Percentiles rank a stretch among this genome's conserved stretches.
phyloP scores from a whole-genome alignment of 1,284 basidiomycete species.

The Inonotus obliquus region DNA sequence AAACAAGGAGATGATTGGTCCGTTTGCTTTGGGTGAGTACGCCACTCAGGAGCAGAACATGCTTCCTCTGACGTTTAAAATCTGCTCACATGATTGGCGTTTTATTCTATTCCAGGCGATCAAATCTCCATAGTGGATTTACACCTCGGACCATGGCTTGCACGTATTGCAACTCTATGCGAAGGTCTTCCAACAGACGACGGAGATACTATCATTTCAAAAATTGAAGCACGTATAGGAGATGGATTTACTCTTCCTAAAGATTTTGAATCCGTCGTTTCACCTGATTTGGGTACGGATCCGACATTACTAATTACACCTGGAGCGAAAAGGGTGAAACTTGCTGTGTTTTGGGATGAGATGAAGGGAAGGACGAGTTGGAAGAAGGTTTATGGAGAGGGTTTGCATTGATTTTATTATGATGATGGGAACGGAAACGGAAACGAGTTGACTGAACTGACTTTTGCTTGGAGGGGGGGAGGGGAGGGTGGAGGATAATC shows the following conservation, averaged over 20 bases:
- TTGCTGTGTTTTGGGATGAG: conserved; percentile 64
- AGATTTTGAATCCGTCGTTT: conserved; percentile 29
- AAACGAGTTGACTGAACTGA: no score
- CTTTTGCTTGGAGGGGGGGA: no score
- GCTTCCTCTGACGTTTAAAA: not conserved
- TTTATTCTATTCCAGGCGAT: conserved; percentile 43
- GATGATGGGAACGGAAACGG: no score
- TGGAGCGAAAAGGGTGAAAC: conserved; percentile 36
- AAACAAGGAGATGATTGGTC: conserved; percentile 63
- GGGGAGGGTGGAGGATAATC: not conserved
- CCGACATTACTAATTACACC: conserved; percentile 13
- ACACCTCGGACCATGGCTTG: conserved; percentile 76
- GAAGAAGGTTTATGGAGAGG: conserved; percentile 56
- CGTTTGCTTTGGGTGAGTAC: conserved; percentile 61
- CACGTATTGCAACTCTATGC: conserved; percentile 53
- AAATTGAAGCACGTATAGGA: conserved; percentile 49
- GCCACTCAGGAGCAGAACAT: not conserved
- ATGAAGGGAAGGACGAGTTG: conserved; percentile 63
- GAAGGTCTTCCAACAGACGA: conserved; percentile 47
- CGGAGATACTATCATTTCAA: conserved; percentile 43
- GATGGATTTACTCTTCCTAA: conserved; percentile 40
- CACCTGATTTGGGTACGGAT: conserved; percentile 6
- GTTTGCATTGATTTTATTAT: conserved; percentile 41
- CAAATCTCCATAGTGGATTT: conserved; percentile 79
- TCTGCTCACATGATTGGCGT: not conserved